These are phyloP conservation scores for Zymoseptoria crescenta DNA, from an alignment of 2,329 filamentous ascomycete genomes.

Conservation along the genomic window DNA sequence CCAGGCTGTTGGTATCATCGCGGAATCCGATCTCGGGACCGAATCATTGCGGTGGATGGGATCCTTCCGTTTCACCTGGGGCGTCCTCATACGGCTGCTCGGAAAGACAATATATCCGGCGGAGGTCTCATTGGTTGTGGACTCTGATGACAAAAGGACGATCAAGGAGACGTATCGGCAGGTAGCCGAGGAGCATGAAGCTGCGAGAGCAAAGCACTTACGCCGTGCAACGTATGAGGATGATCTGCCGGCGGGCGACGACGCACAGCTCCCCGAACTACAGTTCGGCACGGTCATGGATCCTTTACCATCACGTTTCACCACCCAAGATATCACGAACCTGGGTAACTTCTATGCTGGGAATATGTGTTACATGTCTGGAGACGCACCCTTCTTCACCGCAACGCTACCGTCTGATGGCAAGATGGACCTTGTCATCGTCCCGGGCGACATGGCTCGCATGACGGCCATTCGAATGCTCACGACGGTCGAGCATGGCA, in stretches of 20 bases:
- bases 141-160: conserved; percentile 63
- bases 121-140: conserved; percentile 78
- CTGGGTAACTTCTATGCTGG: conserved; percentile 90
- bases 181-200: conserved; percentile 21
- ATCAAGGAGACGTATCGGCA: conserved; percentile 65
- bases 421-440: conserved; percentile 72
- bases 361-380: conserved; percentile 90
- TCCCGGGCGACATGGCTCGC: conserved; percentile 66
- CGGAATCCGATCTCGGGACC: conserved; percentile 81
- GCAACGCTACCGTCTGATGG: conserved; percentile 77
- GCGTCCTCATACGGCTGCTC: conserved; percentile 69
- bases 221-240: conserved; percentile 10
- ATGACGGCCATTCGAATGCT: conserved; percentile 62
- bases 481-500: conserved; percentile 60
- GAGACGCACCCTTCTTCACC: conserved; percentile 80
- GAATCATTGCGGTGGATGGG: conserved; percentile 95
- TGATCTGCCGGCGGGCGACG: conserved; percentile 11
- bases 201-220: conserved; percentile 20
- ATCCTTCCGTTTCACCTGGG: conserved; percentile 71
- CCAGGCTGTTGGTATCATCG: conserved; percentile 81
- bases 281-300: conserved; percentile 75
- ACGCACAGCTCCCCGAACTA: conserved; percentile 53
- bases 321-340: conserved; percentile 62
- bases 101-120: conserved; percentile 76
- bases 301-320: conserved; percentile 69